Evolutionary conservation across 1,284 basidiomycete genomes (phyloP).

Genomic region (Irpex lacteus): DNA sequence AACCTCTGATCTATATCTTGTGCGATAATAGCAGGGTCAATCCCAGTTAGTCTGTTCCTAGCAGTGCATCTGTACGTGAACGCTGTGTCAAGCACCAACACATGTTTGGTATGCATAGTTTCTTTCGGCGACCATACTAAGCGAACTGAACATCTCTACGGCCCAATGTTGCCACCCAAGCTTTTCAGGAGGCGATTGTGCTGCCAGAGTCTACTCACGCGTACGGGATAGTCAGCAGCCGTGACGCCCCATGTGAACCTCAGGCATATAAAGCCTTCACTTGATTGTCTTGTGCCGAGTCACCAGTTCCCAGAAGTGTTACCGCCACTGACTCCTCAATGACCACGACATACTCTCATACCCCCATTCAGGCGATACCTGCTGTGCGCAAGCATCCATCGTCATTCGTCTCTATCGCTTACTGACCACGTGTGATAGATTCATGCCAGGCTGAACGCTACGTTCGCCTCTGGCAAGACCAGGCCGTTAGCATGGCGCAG

Average conservation of each 20-base stretch:
- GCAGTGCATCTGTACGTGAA: no score
- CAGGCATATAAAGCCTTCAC: background rate
- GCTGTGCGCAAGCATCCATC: background rate
- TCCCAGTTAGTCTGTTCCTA: no score
- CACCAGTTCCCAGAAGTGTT: background rate
- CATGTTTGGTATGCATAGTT: no score
- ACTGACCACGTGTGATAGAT: constrained; percentile 29
- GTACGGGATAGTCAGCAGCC: background rate
- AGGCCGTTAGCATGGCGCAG: constrained; percentile 53
- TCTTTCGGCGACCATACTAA: no score
- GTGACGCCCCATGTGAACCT: no score
- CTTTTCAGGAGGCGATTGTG: background rate
- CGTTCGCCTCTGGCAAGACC: constrained; percentile 51
- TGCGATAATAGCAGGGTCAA: no score
- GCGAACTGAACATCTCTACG: no score
- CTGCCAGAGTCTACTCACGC: background rate
- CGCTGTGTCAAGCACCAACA: no score
- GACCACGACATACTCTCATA: background rate
- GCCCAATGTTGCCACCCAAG: background rate
- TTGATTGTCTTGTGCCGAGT: no score
- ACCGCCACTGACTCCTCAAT: background rate
- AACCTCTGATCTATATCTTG: no score
- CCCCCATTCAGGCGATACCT: constrained; percentile 2
- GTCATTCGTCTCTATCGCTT: no score
- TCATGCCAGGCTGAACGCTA: constrained; percentile 40